Evolutionary conservation across 208 protist genomes (phyloP).

Genomic region (Acanthamoeba divionensis): DNA sequence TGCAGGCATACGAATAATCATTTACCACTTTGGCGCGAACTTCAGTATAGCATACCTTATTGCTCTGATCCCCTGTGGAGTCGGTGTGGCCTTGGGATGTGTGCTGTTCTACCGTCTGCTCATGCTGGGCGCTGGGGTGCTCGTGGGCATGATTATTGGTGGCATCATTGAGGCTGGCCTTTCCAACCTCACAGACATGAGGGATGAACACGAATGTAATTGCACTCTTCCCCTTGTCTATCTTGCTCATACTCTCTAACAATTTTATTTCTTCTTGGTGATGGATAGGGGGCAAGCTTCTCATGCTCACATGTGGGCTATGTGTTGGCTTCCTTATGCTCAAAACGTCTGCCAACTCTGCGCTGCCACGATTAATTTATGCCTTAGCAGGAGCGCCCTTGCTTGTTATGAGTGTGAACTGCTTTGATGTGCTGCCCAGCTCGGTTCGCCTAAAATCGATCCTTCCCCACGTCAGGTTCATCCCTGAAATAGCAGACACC

Average conservation of each 20-base stretch:
- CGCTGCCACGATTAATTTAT: neutral
- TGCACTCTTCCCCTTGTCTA: neutral
- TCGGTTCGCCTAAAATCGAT: neutral
- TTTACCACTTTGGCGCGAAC: neutral
- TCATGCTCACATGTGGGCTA: neutral
- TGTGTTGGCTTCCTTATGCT: neutral
- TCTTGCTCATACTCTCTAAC: neutral
- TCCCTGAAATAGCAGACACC: neutral
- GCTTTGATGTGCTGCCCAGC: neutral
- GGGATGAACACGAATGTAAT: slow-evolving; percentile 37
- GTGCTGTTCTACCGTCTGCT: neutral
- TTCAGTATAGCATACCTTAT: slow-evolving; percentile 31
- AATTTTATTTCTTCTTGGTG: neutral
- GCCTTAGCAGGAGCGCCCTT: neutral
- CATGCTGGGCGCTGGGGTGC: neutral
- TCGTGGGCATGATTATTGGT: neutral
- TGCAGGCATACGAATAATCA: neutral
- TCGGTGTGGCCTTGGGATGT: neutral
- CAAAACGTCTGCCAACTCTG: neutral
- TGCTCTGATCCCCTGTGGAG: neutral
- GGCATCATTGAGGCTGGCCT: neutral
- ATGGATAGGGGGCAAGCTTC: neutral
- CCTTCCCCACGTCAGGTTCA: slow-evolving; percentile 29
- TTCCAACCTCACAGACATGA: slow-evolving; percentile 16
- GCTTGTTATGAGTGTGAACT: slow-evolving; percentile 9